A percentile compares a stretch with the other conserved stretches of the same genome.
phyloP scores from a whole-genome alignment of 2,329 filamentous ascomycete species.

The Monilinia fructigena region DNA sequence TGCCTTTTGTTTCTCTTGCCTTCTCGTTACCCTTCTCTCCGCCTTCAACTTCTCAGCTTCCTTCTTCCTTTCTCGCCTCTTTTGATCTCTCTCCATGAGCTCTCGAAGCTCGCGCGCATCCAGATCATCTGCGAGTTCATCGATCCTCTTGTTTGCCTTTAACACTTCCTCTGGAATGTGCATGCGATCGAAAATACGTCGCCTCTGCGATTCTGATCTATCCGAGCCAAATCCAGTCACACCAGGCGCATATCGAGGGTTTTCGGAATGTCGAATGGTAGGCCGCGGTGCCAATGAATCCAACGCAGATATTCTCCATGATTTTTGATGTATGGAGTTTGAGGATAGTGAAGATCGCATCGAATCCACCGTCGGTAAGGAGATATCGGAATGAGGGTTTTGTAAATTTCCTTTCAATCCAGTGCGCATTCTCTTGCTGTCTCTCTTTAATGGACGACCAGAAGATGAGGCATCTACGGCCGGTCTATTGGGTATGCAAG shows the following conservation, averaged over 20 bases:
- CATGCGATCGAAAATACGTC: conserved; percentile 51
- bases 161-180: conserved; percentile 61
- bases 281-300: conserved; percentile 83
- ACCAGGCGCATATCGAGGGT: conserved; percentile 55
- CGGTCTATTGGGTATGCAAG: conserved; percentile 63
- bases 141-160: conserved; percentile 60
- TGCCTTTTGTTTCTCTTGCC: conserved; percentile 64
- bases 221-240: conserved; percentile 47
- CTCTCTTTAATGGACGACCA: conserved; percentile 58
- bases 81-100: conserved; percentile 83
- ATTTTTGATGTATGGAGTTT: conserved; percentile 64
- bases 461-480: conserved; percentile 58
- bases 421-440: conserved; percentile 65
- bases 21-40: conserved; percentile 62
- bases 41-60: conserved; percentile 65
- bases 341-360: conserved; percentile 75
- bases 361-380: conserved; percentile 70
- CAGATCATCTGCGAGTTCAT: conserved; percentile 79
- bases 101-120: conserved; percentile 82
- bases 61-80: conserved; percentile 73
- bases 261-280: conserved; percentile 71
- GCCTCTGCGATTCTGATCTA: conserved; percentile 47
- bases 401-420: conserved; percentile 56
- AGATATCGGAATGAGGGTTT: conserved; percentile 61
- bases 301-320: conserved; percentile 77